phyloP scores from a whole-genome alignment of 129 eudicot genomes.

The Silybum marianum region DNA sequence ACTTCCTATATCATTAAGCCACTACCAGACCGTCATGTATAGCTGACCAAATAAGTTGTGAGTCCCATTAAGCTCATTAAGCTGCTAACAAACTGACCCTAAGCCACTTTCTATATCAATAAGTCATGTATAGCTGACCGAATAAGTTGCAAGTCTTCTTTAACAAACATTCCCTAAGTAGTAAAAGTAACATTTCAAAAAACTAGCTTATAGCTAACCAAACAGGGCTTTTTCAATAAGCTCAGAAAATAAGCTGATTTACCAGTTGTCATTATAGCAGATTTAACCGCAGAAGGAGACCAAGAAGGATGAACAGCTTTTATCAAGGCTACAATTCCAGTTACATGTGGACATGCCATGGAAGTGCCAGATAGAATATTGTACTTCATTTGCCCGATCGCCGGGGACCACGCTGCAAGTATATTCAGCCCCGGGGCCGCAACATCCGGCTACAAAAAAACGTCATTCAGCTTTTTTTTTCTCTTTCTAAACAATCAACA shows the following conservation, averaged over 20 bases:
- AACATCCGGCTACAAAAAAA: slow-evolving; percentile 73
- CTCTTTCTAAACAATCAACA: not conserved
- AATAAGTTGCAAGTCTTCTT: too few relatives aligned
- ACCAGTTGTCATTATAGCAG: slow-evolving; percentile 96
- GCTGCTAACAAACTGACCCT: too few relatives aligned
- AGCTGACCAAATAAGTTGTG: too few relatives aligned
- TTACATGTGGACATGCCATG: slow-evolving; percentile 93
- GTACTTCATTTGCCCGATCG: slow-evolving; percentile 51
- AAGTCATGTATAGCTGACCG: too few relatives aligned
- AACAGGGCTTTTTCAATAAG: not conserved
- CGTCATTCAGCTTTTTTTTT: slow-evolving; percentile 4
- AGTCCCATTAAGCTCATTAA: too few relatives aligned
- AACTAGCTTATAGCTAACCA: not conserved
- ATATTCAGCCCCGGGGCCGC: slow-evolving; percentile 92
- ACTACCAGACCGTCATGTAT: too few relatives aligned
- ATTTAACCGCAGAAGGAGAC: slow-evolving; percentile 91
- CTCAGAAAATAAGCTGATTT: not conserved
- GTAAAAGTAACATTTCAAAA: not conserved
- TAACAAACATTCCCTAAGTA: too few relatives aligned
- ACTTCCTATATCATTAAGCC: too few relatives aligned
- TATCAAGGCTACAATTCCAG: slow-evolving; percentile 78
- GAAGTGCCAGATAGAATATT: slow-evolving; percentile 83
- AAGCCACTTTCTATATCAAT: too few relatives aligned
- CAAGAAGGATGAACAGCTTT: slow-evolving; percentile 81
- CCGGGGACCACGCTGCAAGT: slow-evolving; percentile 93